Evolutionary conservation across 345 rosid species (phyloP), one percentile per base, ranked within the genome.

Genomic region (Salix brachista): DNA sequence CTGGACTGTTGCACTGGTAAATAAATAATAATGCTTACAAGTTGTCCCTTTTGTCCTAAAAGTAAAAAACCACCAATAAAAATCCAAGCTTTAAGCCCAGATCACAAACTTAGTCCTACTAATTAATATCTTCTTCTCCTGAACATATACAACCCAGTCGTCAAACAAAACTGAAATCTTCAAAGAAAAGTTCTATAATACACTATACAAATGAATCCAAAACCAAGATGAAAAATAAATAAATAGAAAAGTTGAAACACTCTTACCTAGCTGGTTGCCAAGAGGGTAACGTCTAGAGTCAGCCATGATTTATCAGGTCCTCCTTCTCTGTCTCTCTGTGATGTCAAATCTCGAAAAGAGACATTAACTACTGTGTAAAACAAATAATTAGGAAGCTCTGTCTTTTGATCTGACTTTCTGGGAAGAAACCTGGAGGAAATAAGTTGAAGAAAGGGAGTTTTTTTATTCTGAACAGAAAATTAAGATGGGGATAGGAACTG

Each of bases 231-330:
- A 39, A 39, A 6, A 10, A 73, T 13, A 13, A 19, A 32, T 36
- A 37, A 32, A 26, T 23, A 46, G 41, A 36, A 10, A 37, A 54
- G 48, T 12, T 16, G 52, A 11, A 48, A 58, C 26, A 9, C 28
- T 7, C 52, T 65, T 75, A 87, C 90, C 86, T 50, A 85, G 78
- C 34, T 81, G 87, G 72, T 83, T 82, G 58, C 75, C 85, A 60
- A 84, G 77, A 32, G 67, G 81, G 69, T 73, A 79, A 70, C 83
- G 83, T 77, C 85, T 60, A 32, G 83, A 26, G 34, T 87, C 90
- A n/a, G 87, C 84, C 90, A 87, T 87, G 21, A 48, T 65, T 34
- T 21, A 30, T 34, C 9, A 30, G 8, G 4, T 65, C 39, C 41
- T 62, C 34, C 34, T 56, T 26, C 12, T 9, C 23, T 34, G 28